These are phyloP conservation scores for Coleophoma crateriformis DNA, from an alignment of 2,329 filamentous ascomycete species.

Conservation along the genomic window DNA sequence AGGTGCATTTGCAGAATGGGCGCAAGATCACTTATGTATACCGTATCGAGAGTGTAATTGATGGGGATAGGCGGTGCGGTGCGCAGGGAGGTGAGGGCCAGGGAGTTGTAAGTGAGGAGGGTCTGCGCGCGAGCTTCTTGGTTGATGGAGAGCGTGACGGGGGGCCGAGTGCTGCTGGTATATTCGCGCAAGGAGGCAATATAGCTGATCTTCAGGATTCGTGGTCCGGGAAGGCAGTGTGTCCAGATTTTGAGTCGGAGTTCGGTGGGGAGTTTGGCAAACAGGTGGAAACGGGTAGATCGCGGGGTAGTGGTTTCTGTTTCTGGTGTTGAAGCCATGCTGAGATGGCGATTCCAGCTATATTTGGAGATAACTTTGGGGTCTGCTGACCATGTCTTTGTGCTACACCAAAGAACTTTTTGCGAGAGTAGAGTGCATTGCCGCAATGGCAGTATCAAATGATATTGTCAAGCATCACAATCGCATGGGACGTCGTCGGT, in stretches of 20 bases:
- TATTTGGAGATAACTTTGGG: no score
- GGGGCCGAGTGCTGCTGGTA: slow-evolving; percentile 14
- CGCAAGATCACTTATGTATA: slow-evolving; percentile 15
- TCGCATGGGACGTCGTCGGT: no score
- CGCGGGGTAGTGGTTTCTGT: background rate
- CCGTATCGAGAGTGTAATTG: slow-evolving; percentile 7
- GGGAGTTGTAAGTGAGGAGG: background rate
- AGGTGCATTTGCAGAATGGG: slow-evolving; percentile 12
- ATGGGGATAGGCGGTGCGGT: slow-evolving; percentile 11
- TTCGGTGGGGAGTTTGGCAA: slow-evolving; percentile 17
- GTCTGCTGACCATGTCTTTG: no score
- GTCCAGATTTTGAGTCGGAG: slow-evolving; percentile 19
- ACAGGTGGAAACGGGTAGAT: slow-evolving; percentile 11
- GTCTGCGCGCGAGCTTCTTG: slow-evolving; percentile 12
- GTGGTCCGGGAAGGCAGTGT: slow-evolving; percentile 6
- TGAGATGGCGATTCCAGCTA: background rate
- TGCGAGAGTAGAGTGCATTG: no score
- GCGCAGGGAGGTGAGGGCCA: background rate
- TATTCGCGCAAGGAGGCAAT: slow-evolving; percentile 10
- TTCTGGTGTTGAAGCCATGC: background rate
- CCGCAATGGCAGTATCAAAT: no score
- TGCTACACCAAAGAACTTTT: no score
- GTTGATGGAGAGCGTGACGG: slow-evolving; percentile 13
- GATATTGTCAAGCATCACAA: no score
- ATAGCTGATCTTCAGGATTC: slow-evolving; percentile 19